Evolutionary conservation across 257 asterid genomes (phyloP), one percentile per base, ranked within the genome.

Genomic region (Solanum verrucosum): DNA sequence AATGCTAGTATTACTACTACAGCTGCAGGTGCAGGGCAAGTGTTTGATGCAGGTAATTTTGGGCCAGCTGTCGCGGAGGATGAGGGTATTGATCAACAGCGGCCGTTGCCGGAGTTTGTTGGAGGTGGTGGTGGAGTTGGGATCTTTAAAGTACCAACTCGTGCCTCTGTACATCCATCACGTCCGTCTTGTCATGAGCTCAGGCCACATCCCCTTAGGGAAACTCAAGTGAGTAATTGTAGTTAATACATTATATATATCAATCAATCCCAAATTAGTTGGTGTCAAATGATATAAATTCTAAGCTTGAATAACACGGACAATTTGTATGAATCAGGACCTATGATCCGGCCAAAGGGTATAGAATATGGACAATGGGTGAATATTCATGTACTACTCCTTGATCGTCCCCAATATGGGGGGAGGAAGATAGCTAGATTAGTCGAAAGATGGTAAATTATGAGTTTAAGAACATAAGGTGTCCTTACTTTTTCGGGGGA

Each of bases 131-230:
- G 97, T 18, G 96, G 94, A 21, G 90, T 86, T 13, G 97, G 94
- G 74, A 91, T 92, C 14, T 94, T 91, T 74, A 94, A 87, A 91
- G 92, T 91, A 38, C 97, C 96, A 1, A 84, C 70, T 86, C 90
- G 95, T 81, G 93, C 94, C 23, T 95, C 96, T 6, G 92, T 92
- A 37, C 94, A 92, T 90, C 97, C 97, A 1, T 87, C 87, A 52
- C 92, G 97, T 27, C 95, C 97, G 10, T 89, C 94, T 29, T 94
- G 94, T 83, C 92, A 93, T 59, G 95, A 94, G 90, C 91, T 94
- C 79, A 89, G 97, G 67, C 95, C 97, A 15, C 97, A 94, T 84
- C 95, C 97, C 42, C 89, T 94, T 16, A 90, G 94, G 81, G 97
- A 94, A 91, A 92, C 95, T 52, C 95, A 94, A 93, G 97, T 92